Evolutionary conservation across 2,329 filamentous ascomycete species (phyloP), one percentile per base, ranked within the genome.

Genomic region (Cercospora beticola): DNA sequence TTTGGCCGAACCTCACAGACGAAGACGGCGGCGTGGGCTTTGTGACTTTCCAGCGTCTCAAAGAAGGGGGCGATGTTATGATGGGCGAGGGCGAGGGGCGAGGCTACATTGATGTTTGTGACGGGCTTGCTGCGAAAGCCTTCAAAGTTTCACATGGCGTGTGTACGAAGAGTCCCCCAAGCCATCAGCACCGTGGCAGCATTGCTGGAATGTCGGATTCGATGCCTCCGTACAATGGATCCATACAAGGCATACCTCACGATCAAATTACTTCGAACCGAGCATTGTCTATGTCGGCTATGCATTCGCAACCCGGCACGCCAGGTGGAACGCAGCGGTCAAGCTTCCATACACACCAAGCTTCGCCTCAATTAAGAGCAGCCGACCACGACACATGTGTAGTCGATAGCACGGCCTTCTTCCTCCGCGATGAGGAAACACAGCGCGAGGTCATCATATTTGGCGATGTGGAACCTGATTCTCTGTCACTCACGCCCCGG

Each of bases 1-100:
- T 98, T 64, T 99, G 95, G 95, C 95, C 95, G 0, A 99, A 99
- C 74, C 82, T 99, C 46, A 96, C 93, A 0, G 94, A 99, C 76
- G 95, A 99, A 81, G 95, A 97, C 78, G 93, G 94, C 36, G 95
- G 95, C 26, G 94, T 94, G 4, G 95, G 95, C 0, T 86, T 99
- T 30, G 89, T 99, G 36, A 97, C 93, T 0, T 98, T 97, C 74
- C 90, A 93, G 78, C 88, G 95, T 16, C 84, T 99, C 9, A 90
- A 92, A 5, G 94, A 97, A 77, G 94, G 94, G 10, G 94, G 94
- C 3, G 95, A 94, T 68, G 89, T 91, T 1, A 90, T 92, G 28
- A 83, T 97, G 6, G 94, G 93, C 1, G 90, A 92, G 70, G 93
- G 92, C 0, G 89, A 92, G 26, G 89, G 87, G 46, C 88, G 88